Conservation (phyloP, 768 basidiomycete species). For the Tylopilus subfusipes region DNA sequence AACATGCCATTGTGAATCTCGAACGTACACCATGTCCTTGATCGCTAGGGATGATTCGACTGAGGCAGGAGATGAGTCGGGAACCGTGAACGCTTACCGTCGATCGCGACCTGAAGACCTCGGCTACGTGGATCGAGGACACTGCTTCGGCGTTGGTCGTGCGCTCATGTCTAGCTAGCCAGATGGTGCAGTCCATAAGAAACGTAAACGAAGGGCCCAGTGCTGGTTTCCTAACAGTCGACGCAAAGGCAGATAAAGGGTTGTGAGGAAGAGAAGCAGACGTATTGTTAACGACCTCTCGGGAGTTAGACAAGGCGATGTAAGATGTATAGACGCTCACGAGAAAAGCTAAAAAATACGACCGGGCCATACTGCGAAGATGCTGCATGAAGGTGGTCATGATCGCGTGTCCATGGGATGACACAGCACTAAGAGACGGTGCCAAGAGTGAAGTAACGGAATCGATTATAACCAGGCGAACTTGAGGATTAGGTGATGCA, state of each 20-base stretch:
- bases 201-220: slow-evolving; percentile 74
- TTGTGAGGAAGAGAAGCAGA: slow-evolving; percentile 34
- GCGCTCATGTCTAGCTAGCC: slow-evolving; percentile 44
- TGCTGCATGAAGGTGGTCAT: slow-evolving; percentile 72
- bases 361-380: slow-evolving; percentile 48
- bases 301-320: not conserved
- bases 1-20: slow-evolving; percentile 35
- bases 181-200: slow-evolving; percentile 70
- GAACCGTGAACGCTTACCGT: slow-evolving; percentile 29
- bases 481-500: slow-evolving; percentile 10
- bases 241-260: slow-evolving; percentile 33
- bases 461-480: slow-evolving; percentile 61
- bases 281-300: slow-evolving; percentile 61
- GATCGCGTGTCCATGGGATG: slow-evolving; percentile 71
- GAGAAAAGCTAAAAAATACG: slow-evolving; percentile 45
- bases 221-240: slow-evolving; percentile 56
- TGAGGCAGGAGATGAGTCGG: not conserved
- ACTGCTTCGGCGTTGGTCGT: slow-evolving; percentile 13
- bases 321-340: slow-evolving; percentile 37
- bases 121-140: slow-evolving; percentile 32
- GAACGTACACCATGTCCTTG: slow-evolving; percentile 40
- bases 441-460: slow-evolving; percentile 60
- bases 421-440: slow-evolving; percentile 58
- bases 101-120: slow-evolving; percentile 43
- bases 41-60: slow-evolving; percentile 27